phyloP scores from a whole-genome alignment of 1,139 yeast genomes.

The Chernovozyma sophiae-reginae region DNA sequence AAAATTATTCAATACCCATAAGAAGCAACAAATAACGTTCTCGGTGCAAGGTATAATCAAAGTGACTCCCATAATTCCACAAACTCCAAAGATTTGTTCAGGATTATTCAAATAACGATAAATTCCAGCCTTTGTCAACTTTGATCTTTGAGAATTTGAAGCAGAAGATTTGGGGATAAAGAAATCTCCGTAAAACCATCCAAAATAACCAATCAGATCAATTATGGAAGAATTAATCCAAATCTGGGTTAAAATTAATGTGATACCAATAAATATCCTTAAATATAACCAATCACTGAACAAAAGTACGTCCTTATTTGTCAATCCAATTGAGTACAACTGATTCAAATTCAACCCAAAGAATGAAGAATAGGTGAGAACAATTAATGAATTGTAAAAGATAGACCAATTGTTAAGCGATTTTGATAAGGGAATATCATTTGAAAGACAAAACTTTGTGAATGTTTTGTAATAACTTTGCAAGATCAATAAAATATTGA shows the following conservation, averaged over 20 bases:
- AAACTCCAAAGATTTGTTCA: conserved; percentile 75
- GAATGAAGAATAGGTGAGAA: conserved; percentile 43
- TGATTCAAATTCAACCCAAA: conserved; percentile 37
- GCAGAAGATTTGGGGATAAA: conserved; percentile 49
- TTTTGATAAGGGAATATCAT: conserved; percentile 62
- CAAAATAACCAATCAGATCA: conserved; percentile 76
- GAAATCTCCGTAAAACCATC: conserved; percentile 90
- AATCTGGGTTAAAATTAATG: conserved; percentile 56
- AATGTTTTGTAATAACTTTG: conserved; percentile 65
- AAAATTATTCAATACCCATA: conserved; percentile 70
- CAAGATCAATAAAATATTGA: conserved; percentile 49
- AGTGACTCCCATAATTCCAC: conserved; percentile 80
- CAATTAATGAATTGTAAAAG: conserved; percentile 53
- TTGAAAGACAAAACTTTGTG: conserved; percentile 63
- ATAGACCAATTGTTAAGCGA: conserved; percentile 79
- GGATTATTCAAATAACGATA: conserved; percentile 84
- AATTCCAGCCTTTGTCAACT: conserved; percentile 76
- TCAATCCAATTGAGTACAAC: conserved; percentile 19
- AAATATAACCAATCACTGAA: conserved; percentile 43
- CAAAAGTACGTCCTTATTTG: conserved; percentile 8
- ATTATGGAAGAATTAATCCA: conserved; percentile 74
- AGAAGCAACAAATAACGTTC: conserved; percentile 50
- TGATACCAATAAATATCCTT: conserved; percentile 53
- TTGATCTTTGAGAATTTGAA: conserved; percentile 29
- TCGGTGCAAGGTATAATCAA: conserved; percentile 58